Evolutionary conservation across 176 grass and related monocot species (phyloP).

Genomic region (Musa schizocarpa): DNA sequence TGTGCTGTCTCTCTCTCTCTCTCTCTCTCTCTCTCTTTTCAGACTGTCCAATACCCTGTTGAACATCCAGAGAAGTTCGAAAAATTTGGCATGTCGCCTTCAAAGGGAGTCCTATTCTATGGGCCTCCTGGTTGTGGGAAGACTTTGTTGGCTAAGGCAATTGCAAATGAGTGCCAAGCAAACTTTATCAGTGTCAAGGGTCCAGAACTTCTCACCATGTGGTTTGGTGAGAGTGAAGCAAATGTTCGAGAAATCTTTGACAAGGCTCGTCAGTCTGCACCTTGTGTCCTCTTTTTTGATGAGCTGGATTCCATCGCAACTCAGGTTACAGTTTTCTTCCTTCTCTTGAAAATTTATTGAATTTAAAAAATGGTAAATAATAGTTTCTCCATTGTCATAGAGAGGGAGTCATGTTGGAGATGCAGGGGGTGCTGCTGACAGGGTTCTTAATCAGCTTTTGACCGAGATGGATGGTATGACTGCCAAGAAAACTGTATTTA

Average conservation of each 20-base stretch:
- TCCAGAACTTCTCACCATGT: conserved; percentile 46
- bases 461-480: conserved; percentile 52
- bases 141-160: conserved; percentile 41
- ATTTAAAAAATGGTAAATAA: not conserved
- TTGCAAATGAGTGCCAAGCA: conserved; percentile 35
- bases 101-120: conserved; percentile 39
- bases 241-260: conserved; percentile 38
- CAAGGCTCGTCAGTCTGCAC: conserved; percentile 32
- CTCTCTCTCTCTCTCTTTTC: not conserved
- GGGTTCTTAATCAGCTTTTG: conserved; percentile 36
- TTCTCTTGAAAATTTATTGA: not conserved
- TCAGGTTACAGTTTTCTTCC: not conserved
- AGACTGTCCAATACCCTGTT: conserved; percentile 43
- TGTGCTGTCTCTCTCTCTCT: not conserved
- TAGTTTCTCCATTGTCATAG: not conserved
- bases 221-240: conserved; percentile 47
- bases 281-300: conserved; percentile 44
- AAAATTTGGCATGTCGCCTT: conserved; percentile 41
- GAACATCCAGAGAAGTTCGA: conserved; percentile 45
- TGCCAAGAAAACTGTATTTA: conserved; percentile 36
- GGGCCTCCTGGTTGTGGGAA: conserved; percentile 41
- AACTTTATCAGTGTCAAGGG: conserved; percentile 51
- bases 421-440: conserved; percentile 18
- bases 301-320: conserved; percentile 40
- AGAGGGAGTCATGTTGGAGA: conserved; percentile 29